These are phyloP conservation scores for Nakaseomyces bracarensis DNA, from an alignment of 1,139 yeast genomes.

Conservation along the genomic window DNA sequence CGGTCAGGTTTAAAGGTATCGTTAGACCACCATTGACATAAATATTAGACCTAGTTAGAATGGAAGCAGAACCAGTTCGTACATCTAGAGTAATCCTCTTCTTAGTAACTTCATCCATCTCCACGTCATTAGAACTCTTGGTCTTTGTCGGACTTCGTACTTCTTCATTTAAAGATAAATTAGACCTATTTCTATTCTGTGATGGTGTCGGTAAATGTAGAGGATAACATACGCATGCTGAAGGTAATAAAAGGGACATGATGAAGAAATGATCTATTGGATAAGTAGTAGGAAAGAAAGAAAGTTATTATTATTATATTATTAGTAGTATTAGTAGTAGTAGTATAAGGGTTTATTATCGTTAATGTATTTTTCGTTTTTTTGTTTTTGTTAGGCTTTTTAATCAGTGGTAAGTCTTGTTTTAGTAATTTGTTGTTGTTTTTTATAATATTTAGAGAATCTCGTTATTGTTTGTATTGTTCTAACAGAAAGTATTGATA, in stretches of 20 bases:
- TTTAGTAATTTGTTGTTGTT: no score
- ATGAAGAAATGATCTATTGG: no score
- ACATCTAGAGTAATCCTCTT: slow-evolving; percentile 38
- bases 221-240: slow-evolving; percentile 6
- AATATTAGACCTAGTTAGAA: slow-evolving; percentile 49
- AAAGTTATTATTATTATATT: no score
- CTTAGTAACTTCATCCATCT: slow-evolving; percentile 17
- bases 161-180: neutral
- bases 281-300: no score
- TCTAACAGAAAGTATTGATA: no score
- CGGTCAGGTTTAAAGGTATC: slow-evolving; percentile 43
- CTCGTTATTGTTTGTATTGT: no score
- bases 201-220: neutral
- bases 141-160: neutral
- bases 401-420: no score
- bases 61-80: slow-evolving; percentile 60
- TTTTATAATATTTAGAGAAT: no score
- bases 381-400: no score
- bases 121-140: slow-evolving; percentile 1
- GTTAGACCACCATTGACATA: slow-evolving; percentile 65
- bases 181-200: neutral
- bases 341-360: no score
- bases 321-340: no score
- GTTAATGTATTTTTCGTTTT: no score
- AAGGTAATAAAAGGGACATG: slow-evolving; percentile 2